Conservation (phyloP, 2,329 filamentous ascomycete genomes). For the Colletotrichum echinochloae region DNA sequence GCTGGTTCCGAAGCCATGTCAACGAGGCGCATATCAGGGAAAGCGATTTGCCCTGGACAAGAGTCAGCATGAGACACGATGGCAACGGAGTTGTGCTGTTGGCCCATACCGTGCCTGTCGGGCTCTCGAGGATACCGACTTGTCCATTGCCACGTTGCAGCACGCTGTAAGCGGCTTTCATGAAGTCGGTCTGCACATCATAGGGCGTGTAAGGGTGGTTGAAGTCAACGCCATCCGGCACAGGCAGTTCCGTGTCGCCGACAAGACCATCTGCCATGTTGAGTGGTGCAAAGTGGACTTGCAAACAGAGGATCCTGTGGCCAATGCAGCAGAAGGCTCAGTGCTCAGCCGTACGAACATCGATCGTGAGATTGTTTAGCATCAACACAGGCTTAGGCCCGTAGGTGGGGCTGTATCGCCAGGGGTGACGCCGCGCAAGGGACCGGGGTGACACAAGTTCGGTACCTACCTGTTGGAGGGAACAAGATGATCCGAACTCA, state of each 20-base stretch:
- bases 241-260: conserved; percentile 42
- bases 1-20: conserved; percentile 91
- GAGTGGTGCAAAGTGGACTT: background rate
- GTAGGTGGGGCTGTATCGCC: conserved; percentile 2
- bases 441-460: too few species aligned
- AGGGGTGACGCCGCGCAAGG: conserved; percentile 7
- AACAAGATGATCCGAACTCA: too few species aligned
- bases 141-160: conserved; percentile 78
- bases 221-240: conserved; percentile 67
- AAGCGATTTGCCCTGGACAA: conserved; percentile 81
- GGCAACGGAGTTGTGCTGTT: background rate
- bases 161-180: conserved; percentile 84
- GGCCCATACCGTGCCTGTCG: conserved; percentile 77
- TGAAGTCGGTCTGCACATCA: conserved; percentile 87
- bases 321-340: background rate
- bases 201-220: conserved; percentile 91
- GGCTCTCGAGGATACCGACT: conserved; percentile 90
- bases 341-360: background rate
- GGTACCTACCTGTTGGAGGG: too few species aligned
- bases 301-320: too few species aligned
- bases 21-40: conserved; percentile 90
- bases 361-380: background rate
- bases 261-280: background rate
- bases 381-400: background rate
- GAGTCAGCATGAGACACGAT: conserved; percentile 29